Evolutionary conservation across 2,329 filamentous ascomycete genomes (phyloP), one percentile per base, ranked within the genome.

Genomic region (Aspergillus alliaceus): DNA sequence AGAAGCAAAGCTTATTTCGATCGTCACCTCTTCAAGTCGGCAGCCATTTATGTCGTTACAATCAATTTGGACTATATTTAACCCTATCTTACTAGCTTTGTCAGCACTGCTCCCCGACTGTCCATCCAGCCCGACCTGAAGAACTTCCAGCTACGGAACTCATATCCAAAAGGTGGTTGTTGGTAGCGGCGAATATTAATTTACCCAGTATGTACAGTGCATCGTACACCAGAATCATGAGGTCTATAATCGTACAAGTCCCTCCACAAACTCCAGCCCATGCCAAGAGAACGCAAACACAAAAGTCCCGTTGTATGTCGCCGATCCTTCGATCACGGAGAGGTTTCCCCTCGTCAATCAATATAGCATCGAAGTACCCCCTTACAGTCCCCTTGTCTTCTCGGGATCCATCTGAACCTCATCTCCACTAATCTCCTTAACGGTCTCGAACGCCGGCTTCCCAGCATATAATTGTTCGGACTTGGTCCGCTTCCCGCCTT

Each of bases 381-480:
- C 29, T 72, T 59, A 78, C 60, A 79, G 62, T 9, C 77, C 77
- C 27, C 77, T 71, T n/a, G 77, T 79, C 72, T 79, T 78, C 68
- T 77, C 75, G 20, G 75, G 75, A 60, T 79, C 77, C 74, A 79
- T 78, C 59, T 75, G 66, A n/a, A 72, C 73, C 70, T 90, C 88
- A 73, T 90, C 85, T 44, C 88, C 88, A 66, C 84, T 85, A 49
- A 86, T 87, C 74, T 84, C 81, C 74, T 84, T 86, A 60, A 85
- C 84, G n/a, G 79, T 75, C 57, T 85, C 83, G 72, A 90, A 91
- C 8, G 89, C 89, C 46, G 86, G 82, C 69, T 86, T 86, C 31
- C 91, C 91, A 15, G 87, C 90, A 74, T 96, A 96, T 64, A 96
- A 75, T 79, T 95, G 88, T 70, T 87, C 85, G 4, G 84, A 83